Base-by-base conservation (phyloP, 2,329 filamentous ascomycete species). In the Moelleriella libera region DNA sequence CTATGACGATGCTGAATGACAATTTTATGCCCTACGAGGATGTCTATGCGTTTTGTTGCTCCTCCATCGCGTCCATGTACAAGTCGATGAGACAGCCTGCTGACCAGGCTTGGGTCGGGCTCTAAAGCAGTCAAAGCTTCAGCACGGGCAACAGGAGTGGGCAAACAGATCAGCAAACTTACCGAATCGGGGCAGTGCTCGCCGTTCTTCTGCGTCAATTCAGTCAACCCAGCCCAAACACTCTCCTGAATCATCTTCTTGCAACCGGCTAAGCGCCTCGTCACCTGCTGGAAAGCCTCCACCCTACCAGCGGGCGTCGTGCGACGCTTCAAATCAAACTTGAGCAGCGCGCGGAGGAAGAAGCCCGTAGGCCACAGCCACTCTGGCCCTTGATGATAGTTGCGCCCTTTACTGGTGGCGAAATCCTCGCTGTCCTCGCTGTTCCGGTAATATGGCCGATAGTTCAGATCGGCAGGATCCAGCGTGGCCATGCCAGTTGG, bases 341-440 rank as follows among this genome's bases (percentile, higher is more conserved):
- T 85, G 52, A 98, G 75, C 53, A 98, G 70, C 1, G 92, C 92
- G 45, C 94, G 82, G 28, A 96, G 72, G 73, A 95, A 98, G 71
- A 88, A 98, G 5, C 92, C 92, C 1, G 88, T 90, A 0, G 90
- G 94, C 92, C 92, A 98, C 29, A 96, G 69, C 92, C 92, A 98
- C 64, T 98, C 92, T 0, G 92, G 94, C 5, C 92, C 92, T 64
- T 97, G 90, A 64, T 98, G 92, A 67, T 98, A 98, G 66, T 97
- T 98, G 48, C 92, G 77, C 45, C 92, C 92, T 66, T 97, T 97
- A 56, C 85, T 81, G 0, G 90, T 97, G 9, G 86, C 78, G 59
- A 96, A 97, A 63, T 97, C 86, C 10, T 78, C 80, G 50, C 83
- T 90, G 65, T 98, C 92, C 59, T 97, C 90, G 55, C 83, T 85